Evolutionary conservation across 2,329 filamentous ascomycete genomes (phyloP).

Genomic region (Sphaceloma murrayae): DNA sequence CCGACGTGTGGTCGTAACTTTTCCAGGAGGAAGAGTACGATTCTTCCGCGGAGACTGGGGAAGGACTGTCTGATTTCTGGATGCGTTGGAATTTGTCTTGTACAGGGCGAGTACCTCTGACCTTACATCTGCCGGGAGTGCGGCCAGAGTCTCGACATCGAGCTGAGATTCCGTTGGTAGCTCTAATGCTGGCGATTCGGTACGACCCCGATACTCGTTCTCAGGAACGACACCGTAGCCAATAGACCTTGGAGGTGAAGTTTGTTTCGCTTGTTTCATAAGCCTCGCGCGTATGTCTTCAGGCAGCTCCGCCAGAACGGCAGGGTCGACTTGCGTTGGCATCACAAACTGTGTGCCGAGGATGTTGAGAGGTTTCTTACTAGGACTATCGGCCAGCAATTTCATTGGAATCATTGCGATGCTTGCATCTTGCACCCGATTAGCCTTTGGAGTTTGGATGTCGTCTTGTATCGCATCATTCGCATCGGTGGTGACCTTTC

Average conservation of each 20-base stretch:
- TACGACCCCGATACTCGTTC: constrained; percentile 23
- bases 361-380: constrained; percentile 63
- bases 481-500: constrained; percentile 3
- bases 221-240: too few species aligned
- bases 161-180: constrained; percentile 63
- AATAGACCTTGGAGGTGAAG: constrained; percentile 14
- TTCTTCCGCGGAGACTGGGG: constrained; percentile 48
- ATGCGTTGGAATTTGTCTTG: constrained; percentile 25
- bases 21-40: constrained; percentile 41
- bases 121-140: constrained; percentile 76
- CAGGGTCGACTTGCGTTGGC: constrained; percentile 70
- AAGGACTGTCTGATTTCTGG: constrained; percentile 29
- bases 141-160: constrained; percentile 73
- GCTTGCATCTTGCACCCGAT: constrained; percentile 22
- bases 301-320: constrained; percentile 75
- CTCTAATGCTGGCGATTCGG: constrained; percentile 28
- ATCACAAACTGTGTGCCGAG: constrained; percentile 86
- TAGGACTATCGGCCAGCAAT: constrained; percentile 39
- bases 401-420: constrained; percentile 32
- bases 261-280: constrained; percentile 44
- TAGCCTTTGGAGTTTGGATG: constrained; percentile 32
- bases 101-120: constrained; percentile 74
- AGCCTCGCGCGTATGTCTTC: constrained; percentile 71
- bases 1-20: constrained; percentile 60
- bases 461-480: constrained; percentile 41